A percentile compares a stretch with the other conserved stretches of the same genome.
Evolutionary conservation across 2,329 filamentous ascomycete species (phyloP).

Genomic region (Cercospora sp.): DNA sequence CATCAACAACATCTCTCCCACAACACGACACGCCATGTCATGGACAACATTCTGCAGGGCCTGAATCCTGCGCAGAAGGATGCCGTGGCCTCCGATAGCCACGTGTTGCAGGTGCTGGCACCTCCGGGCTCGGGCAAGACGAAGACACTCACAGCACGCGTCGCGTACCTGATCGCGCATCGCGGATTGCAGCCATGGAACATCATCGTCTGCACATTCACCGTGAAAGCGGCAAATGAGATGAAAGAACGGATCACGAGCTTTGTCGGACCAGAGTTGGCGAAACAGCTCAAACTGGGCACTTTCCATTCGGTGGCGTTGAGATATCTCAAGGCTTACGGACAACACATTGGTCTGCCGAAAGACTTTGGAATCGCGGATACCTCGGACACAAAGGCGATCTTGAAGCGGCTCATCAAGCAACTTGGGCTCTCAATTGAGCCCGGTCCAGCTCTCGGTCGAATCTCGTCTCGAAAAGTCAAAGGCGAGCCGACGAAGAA

Average conservation of each 20-base stretch:
- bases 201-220: constrained; percentile 94
- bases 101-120: constrained; percentile 62
- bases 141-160: constrained; percentile 88
- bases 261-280: constrained; percentile 74
- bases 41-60: constrained; percentile 59
- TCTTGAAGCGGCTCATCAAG: constrained; percentile 81
- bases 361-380: constrained; percentile 91
- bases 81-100: constrained; percentile 63
- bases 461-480: constrained; percentile 69
- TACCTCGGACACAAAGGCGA: constrained; percentile 72
- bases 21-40: constrained; percentile 32
- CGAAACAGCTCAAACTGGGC: constrained; percentile 77
- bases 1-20: neutral
- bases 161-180: constrained; percentile 80
- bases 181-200: constrained; percentile 75
- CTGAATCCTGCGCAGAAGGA: constrained; percentile 65
- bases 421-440: constrained; percentile 68
- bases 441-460: constrained; percentile 65
- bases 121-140: constrained; percentile 81
- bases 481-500: constrained; percentile 51
- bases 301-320: constrained; percentile 94
- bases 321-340: constrained; percentile 80
- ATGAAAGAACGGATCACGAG: constrained; percentile 87
- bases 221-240: constrained; percentile 88
- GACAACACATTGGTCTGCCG: constrained; percentile 76